A percentile compares a stretch with the other conserved stretches of the same genome.
Conservation (phyloP, 2,329 filamentous ascomycete genomes). For the Fusarium goolgardi region DNA sequence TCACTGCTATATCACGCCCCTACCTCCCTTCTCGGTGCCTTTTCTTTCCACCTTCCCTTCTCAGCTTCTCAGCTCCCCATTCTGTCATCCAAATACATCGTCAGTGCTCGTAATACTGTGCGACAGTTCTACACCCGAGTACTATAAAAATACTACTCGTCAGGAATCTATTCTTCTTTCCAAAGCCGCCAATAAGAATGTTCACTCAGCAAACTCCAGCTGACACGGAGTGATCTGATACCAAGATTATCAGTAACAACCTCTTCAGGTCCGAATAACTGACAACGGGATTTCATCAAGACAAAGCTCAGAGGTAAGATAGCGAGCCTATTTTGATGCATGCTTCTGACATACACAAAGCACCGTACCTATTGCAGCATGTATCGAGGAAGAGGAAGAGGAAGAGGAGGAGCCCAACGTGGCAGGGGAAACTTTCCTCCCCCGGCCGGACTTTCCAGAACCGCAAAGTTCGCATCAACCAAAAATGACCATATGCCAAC, state of each 20-base stretch:
- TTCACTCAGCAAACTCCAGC: background rate
- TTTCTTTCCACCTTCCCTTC: background rate
- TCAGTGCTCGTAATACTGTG: background rate
- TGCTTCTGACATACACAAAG: background rate
- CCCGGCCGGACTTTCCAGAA: background rate
- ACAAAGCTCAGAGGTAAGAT: background rate
- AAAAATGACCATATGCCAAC: conserved; percentile 26
- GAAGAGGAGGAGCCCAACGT: background rate
- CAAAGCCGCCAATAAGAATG: background rate
- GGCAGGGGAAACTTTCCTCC: background rate
- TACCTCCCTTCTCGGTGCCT: background rate
- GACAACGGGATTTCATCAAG: background rate
- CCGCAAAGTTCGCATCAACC: conserved; percentile 4
- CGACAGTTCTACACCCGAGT: background rate
- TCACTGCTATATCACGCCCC: background rate
- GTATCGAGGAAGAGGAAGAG: conserved; percentile 9
- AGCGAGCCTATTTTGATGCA: background rate
- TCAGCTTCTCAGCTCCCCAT: background rate
- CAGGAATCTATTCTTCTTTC: background rate
- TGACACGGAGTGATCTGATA: background rate
- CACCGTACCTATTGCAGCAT: background rate
- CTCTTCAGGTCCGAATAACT: background rate
- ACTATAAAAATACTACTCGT: background rate
- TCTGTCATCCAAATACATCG: background rate
- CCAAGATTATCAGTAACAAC: background rate